Percentiles rank a stretch among this genome's conserved stretches.
Evolutionary conservation across 2,329 filamentous ascomycete species (phyloP).

Genomic region (Hypoxylon sp.): DNA sequence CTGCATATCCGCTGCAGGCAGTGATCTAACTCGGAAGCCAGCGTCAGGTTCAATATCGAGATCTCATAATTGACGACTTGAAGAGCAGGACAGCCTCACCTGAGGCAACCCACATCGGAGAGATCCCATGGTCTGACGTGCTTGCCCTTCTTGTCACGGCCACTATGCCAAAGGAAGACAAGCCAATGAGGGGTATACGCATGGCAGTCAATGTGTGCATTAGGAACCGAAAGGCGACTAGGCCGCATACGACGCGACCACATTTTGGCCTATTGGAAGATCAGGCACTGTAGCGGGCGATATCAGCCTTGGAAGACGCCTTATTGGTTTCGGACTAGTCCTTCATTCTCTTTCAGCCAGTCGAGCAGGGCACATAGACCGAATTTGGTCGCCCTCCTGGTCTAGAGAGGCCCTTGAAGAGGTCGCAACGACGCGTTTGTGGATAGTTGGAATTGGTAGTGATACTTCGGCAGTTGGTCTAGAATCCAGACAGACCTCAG

Average conservation of each 20-base stretch:
- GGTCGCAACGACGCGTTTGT: conserved; percentile 36
- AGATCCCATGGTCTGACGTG: conserved; percentile 38
- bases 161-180: conserved; percentile 15
- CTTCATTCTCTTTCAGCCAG: conserved; percentile 26
- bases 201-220: conserved; percentile 42
- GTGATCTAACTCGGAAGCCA: conserved; percentile 13
- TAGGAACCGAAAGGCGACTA: conserved; percentile 36
- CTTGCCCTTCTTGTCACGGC: conserved; percentile 34
- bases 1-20: conserved; percentile 3
- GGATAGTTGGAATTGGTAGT: conserved; percentile 23
- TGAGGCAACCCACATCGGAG: conserved; percentile 14
- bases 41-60: conserved; percentile 15
- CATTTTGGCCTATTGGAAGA: conserved; percentile 33
- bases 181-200: conserved; percentile 44
- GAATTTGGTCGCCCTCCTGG: conserved; percentile 35
- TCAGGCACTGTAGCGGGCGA: conserved; percentile 21
- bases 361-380: conserved; percentile 28
- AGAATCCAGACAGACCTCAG: conserved; percentile 17
- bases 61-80: conserved; percentile 3
- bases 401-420: conserved; percentile 22
- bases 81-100: conserved; percentile 13
- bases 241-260: conserved; percentile 43
- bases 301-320: conserved; percentile 37
- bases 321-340: conserved; percentile 33
- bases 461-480: conserved; percentile 27